Evolutionary conservation across 768 basidiomycete species (phyloP).

Genomic region (Podaxis sp.): DNA sequence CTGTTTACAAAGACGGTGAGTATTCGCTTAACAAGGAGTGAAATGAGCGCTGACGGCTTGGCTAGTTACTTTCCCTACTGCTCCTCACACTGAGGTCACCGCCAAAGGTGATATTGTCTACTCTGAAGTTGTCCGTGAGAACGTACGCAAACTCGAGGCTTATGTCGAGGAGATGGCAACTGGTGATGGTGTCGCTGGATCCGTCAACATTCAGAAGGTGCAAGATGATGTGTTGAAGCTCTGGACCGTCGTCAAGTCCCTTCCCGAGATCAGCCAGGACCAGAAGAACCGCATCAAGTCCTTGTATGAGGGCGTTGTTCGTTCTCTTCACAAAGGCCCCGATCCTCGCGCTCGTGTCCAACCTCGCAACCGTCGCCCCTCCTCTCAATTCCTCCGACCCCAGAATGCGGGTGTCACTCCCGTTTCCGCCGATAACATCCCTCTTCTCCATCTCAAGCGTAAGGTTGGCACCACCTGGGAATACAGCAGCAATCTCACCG

Average conservation of each 20-base stretch:
- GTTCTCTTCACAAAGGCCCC: conserved; percentile 80
- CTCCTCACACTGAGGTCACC: conserved; percentile 92
- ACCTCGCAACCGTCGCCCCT: conserved; percentile 80
- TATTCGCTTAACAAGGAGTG: conserved; percentile 14
- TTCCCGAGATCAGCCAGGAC: conserved; percentile 95
- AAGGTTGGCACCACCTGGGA: conserved; percentile 95
- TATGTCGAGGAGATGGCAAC: conserved; percentile 99
- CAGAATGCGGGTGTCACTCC: conserved; percentile 77
- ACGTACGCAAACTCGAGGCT: conserved; percentile 95
- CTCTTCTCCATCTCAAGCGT: conserved; percentile 94
- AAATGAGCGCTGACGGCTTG: conserved; percentile 15
- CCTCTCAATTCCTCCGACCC: conserved; percentile 96
- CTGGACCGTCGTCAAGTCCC: conserved; percentile 96
- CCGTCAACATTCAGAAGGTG: conserved; percentile 95
- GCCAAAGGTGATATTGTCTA: conserved; percentile 94
- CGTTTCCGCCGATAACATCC: conserved; percentile 80
- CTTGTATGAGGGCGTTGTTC: conserved; percentile 94
- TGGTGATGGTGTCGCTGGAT: conserved; percentile 79
- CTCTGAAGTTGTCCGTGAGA: conserved; percentile 92
- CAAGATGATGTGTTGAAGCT: conserved; percentile 96
- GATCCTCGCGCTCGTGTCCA: conserved; percentile 46
- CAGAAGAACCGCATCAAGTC: conserved; percentile 96
- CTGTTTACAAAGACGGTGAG: conserved; percentile 93
- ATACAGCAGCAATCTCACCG: conserved; percentile 95
- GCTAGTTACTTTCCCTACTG: conserved; percentile 95